phyloP scores from a whole-genome alignment of 306 rosid species.

The Rubus idaeus region DNA sequence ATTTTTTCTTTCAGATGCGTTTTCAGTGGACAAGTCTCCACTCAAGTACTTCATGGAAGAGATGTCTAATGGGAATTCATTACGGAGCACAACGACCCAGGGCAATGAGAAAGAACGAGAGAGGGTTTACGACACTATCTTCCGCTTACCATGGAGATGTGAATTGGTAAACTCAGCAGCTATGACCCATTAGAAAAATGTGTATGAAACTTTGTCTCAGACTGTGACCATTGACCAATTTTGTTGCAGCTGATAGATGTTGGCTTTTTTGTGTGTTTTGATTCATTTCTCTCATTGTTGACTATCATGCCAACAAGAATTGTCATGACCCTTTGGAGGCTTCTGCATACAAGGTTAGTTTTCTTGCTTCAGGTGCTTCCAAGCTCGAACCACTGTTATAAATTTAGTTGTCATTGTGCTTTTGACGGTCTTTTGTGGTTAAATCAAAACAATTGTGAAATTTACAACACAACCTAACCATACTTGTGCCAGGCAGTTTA shows the following conservation, averaged over 20 bases:
- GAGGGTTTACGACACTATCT: constrained; percentile 90
- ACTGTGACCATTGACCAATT: constrained; percentile 16
- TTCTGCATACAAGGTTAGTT: constrained; percentile 68
- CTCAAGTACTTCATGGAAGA: constrained; percentile 75
- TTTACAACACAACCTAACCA: constrained; percentile 45
- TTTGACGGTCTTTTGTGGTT: constrained; percentile 7
- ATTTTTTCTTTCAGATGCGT: constrained; percentile 47
- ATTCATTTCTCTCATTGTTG: constrained; percentile 91
- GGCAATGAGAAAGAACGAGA: constrained; percentile 94
- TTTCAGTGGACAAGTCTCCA: constrained; percentile 70
- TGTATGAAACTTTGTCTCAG: constrained; percentile 28
- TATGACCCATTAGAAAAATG: not conserved
- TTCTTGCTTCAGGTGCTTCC: constrained; percentile 19
- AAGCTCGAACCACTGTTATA: not conserved
- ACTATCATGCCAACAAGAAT: constrained; percentile 95
- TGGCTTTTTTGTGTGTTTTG: constrained; percentile 96
- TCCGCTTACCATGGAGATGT: constrained; percentile 99
- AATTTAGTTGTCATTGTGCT: not conserved
- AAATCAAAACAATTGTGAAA: constrained; percentile 18
- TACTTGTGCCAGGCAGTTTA: constrained; percentile 88
- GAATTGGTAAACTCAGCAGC: constrained; percentile 67
- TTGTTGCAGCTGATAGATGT: constrained; percentile 96
- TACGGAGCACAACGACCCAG: constrained; percentile 76
- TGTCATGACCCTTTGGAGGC: constrained; percentile 72
- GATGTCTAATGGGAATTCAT: constrained; percentile 78